Base-by-base conservation (phyloP, 2,329 filamentous ascomycete species). In the Penicillium occitanis region DNA sequence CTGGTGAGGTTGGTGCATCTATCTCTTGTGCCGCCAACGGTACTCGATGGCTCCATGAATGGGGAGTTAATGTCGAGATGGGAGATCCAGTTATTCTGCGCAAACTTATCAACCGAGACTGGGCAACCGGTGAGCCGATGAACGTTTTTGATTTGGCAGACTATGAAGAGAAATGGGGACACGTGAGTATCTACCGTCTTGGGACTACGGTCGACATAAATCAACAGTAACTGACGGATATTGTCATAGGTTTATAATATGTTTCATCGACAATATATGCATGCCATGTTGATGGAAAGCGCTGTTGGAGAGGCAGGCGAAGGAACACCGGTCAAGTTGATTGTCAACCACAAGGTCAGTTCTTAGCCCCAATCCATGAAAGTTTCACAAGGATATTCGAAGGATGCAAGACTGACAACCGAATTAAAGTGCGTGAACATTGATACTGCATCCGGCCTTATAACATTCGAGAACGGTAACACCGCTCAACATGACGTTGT, bases 241-340 rank as follows among this genome's bases (percentile, higher is more conserved):
- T 57, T 40, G 11, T 33, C 2, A 19, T 53, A 64, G 62, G 62
- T 85, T 0, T 89, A 90, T 74, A 87, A 90, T 75, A 89, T 89
- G 86, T 90, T 90, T 70, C 88, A 90, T 71, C 81, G 88, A 0
- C 86, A 89, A 71, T 83, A 90, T 68, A 90, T 90, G 88, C 88
- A 90, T 70, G 73, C 79, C 6, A 90, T 90, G 87, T 75, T 90
- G 28, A 88, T 84, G 78, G 86, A 89, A 22, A 79, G 81, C 60
- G 88, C 88, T 0, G 65, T 86, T 67, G 61, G 55, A 8, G 81
- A 83, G 7, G 79, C 82, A 53, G 87, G 87, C 0, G 78, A 82
- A 48, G 88, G 88, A 0, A 74, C 67, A 0, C 86, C 87, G 0
- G 86, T 80, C 0, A 82, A 78, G 68, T 72, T 90, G 2, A 64